phyloP scores from a whole-genome alignment of 257 asterid species.

The Solanum microdontum region DNA sequence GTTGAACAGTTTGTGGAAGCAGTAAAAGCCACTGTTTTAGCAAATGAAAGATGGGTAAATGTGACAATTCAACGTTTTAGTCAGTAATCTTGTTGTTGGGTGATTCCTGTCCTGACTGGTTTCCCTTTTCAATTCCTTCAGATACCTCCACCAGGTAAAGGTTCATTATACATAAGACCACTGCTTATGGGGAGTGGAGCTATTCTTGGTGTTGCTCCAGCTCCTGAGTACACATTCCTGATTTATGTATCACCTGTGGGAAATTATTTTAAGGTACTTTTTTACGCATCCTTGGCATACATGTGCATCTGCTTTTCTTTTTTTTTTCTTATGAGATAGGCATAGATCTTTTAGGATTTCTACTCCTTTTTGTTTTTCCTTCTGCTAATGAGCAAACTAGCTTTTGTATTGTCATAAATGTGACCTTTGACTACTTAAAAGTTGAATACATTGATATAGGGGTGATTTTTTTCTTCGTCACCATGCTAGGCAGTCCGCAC shows the following conservation, averaged over 20 bases:
- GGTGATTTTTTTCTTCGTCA: neutral
- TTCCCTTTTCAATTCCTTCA: conserved; percentile 10
- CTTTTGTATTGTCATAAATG: neutral
- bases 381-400: neutral
- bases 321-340: neutral
- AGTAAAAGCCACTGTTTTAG: conserved; percentile 72
- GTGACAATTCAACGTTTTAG: neutral
- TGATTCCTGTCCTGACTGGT: neutral
- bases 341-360: neutral
- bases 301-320: neutral
- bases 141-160: conserved; percentile 98
- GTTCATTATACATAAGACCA: conserved; percentile 84
- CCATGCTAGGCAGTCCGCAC: neutral
- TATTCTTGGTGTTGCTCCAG: conserved; percentile 94
- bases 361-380: neutral
- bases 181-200: conserved; percentile 98
- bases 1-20: conserved; percentile 86
- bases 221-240: conserved; percentile 92
- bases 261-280: conserved; percentile 80
- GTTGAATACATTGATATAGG: neutral
- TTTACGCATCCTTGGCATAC: neutral
- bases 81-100: conserved; percentile 1
- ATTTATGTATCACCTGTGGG: conserved; percentile 95
- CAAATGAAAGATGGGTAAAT: conserved; percentile 91
- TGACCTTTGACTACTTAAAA: neutral